Evolutionary conservation across 108 stramenopile genomes (phyloP), one percentile per base, ranked within the genome.

Genomic region (Nitzschia inconspicua): DNA sequence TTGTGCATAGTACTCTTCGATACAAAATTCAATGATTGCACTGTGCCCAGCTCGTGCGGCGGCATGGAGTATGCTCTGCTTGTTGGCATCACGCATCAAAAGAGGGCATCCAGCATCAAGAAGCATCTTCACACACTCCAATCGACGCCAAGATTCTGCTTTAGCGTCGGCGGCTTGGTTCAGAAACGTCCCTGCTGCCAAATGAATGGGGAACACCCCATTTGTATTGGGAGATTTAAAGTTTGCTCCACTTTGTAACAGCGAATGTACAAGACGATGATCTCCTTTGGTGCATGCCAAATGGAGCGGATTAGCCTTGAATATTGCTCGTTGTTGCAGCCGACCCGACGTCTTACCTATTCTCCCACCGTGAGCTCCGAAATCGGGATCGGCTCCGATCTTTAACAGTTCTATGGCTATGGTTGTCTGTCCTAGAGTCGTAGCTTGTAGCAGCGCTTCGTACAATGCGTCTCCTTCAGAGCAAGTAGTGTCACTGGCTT

Each of bases 21-120:
- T 68, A 16, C 83, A 40, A 46, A 63, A 77, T 13, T 65, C 31
- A 0, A 93, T 57, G 0, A 87, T 44, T 0, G 63, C n/a, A 29
- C 47, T 35, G 48, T 90, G 82, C 1, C 88, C 88, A 2, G 83
- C 69, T 34, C 92, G 63, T n/a, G 92, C 78, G 16, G 86, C 92
- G 24, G 66, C 55, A 57, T 94, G 92, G 16, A 94, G 50, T 14
- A 88, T 48, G 9, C 78, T 86, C 58, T 94, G 92, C 23, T 85
- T 81, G 47, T 85, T 88, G n/a, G 80, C 88, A 60, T 94, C 88
- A 52, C 80, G 84, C 48, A 88, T 90, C 1, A 76, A 25, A 6
- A 94, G 47, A 0, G 92, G 86, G 5, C 71, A 66, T 7, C 78
- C 70, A 18, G 72, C 81, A 0, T 65, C 39, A 2, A 77, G 56